A percentile compares a stretch with the other conserved stretches of the same genome.
These are phyloP conservation scores for Backusella australiensis DNA, from an alignment of 192 early-diverging fungal genomes.

Conservation along the genomic window DNA sequence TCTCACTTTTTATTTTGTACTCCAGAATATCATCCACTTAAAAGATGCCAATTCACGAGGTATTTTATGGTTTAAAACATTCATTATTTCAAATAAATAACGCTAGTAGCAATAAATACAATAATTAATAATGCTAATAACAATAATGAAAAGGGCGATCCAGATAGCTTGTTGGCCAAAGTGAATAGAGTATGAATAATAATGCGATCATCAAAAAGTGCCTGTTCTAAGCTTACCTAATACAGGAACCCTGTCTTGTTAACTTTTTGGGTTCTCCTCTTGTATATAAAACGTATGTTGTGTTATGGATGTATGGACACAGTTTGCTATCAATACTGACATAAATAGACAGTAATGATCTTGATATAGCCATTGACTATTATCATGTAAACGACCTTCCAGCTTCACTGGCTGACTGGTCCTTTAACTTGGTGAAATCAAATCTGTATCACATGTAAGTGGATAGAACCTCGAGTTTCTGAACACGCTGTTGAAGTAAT, in stretches of 20 bases:
- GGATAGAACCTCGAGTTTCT: neutral
- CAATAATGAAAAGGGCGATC: neutral
- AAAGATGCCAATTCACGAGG: conserved; percentile 18
- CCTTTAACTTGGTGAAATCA: conserved; percentile 53
- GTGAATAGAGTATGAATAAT: neutral
- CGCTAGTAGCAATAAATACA: too few species aligned
- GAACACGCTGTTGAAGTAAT: neutral
- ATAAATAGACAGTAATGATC: conserved; percentile 10
- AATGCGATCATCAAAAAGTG: neutral
- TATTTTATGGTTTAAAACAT: neutral
- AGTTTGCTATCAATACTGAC: neutral
- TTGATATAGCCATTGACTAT: conserved; percentile 32
- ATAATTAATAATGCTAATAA: too few species aligned
- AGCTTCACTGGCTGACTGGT: conserved; percentile 40
- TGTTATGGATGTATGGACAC: neutral
- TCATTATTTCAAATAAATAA: neutral
- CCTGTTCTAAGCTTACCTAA: neutral
- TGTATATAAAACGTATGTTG: conserved; percentile 18
- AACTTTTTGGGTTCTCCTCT: conserved; percentile 11
- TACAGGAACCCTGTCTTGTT: conserved; percentile 23
- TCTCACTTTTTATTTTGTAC: neutral
- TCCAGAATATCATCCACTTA: conserved; percentile 8
- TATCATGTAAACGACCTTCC: conserved; percentile 44
- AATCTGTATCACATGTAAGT: conserved; percentile 62
- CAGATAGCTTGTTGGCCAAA: conserved; percentile 6